Conservation (phyloP, 164 flowering plant species). For the Nymphaea thermarum region DNA sequence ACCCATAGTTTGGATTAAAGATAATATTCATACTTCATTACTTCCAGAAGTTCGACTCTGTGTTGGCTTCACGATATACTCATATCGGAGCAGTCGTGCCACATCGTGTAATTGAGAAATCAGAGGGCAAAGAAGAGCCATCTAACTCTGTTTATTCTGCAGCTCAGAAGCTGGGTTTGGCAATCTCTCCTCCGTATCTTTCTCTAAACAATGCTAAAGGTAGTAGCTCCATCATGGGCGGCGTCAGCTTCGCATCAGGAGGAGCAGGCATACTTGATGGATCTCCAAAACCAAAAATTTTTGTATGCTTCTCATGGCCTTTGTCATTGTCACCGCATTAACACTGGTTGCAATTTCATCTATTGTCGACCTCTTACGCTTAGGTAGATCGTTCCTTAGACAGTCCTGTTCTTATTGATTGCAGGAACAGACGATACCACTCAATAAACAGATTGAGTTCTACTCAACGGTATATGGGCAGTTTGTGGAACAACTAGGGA, state of each 20-base stretch:
- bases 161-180: slow-evolving; percentile 63
- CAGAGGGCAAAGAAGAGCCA: background rate
- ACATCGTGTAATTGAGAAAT: no score
- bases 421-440: slow-evolving; percentile 30
- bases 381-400: background rate
- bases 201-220: slow-evolving; percentile 18
- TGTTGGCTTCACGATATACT: no score
- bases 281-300: slow-evolving; percentile 9
- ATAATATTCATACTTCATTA: no score
- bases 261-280: slow-evolving; percentile 66
- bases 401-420: background rate
- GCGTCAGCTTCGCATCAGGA: slow-evolving; percentile 82
- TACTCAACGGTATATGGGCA: slow-evolving; percentile 25
- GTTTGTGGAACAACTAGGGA: slow-evolving; percentile 32
- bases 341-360: background rate
- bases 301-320: background rate
- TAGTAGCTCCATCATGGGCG: slow-evolving; percentile 20
- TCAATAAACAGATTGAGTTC: slow-evolving; percentile 41
- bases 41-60: no score
- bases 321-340: slow-evolving; percentile 17
- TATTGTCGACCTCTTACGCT: no score
- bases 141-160: slow-evolving; percentile 5
- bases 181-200: slow-evolving; percentile 41
- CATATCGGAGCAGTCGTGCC: no score
- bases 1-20: no score